Conservation (phyloP, 202 grass and related monocot species). For the Schoenoplectus triqueter region DNA sequence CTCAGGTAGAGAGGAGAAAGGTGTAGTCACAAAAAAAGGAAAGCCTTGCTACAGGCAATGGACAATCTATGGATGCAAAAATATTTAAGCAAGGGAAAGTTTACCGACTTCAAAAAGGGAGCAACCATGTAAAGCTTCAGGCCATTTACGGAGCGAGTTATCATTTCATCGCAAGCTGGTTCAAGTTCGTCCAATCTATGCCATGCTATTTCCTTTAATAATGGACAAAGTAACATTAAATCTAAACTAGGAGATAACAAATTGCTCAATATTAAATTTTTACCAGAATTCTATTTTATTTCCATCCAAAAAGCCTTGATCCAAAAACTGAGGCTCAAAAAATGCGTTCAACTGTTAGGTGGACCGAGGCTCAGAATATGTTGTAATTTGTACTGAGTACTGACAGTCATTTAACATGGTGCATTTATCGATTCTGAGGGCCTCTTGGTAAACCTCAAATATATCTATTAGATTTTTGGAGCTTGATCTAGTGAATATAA, state of each 20-base stretch:
- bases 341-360: neutral
- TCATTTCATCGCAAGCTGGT: constrained; percentile 75
- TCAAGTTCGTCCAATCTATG: constrained; percentile 87
- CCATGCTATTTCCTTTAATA: constrained; percentile 89
- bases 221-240: neutral
- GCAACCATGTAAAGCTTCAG: constrained; percentile 98
- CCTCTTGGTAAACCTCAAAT: neutral
- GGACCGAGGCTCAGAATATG: neutral
- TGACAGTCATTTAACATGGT: neutral
- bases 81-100: neutral
- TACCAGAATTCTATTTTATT: neutral
- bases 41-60: constrained; percentile 12
- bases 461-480: neutral
- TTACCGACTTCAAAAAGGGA: constrained; percentile 83
- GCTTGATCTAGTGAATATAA: neutral
- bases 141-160: constrained; percentile 84
- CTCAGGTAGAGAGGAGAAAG: neutral
- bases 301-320: neutral
- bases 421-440: neutral
- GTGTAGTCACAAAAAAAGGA: neutral
- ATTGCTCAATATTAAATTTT: neutral
- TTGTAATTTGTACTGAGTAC: neutral
- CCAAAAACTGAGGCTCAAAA: neutral
- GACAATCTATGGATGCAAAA: constrained; percentile 1
- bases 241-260: neutral